Evolutionary conservation across 169 alveolate species (phyloP).

Genomic region (Toxoplasma gondii): DNA sequence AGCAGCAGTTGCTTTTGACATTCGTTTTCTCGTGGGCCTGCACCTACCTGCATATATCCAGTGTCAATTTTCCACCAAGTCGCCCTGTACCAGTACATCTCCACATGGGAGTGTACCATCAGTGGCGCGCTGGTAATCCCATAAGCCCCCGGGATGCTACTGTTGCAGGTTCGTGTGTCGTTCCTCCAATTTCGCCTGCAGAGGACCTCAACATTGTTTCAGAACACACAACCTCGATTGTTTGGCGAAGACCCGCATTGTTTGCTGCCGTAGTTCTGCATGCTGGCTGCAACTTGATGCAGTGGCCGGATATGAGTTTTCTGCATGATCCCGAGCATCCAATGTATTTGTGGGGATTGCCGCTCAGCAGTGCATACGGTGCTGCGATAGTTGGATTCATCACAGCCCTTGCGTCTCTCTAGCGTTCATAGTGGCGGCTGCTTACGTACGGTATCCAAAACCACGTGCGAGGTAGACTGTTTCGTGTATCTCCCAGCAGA

Average conservation of each 20-base stretch:
- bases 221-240: background rate
- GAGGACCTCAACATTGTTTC: no score
- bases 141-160: no score
- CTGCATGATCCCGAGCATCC: background rate
- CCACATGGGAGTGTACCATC: background rate
- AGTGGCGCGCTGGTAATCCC: no score
- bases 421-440: no score
- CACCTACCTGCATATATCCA: background rate
- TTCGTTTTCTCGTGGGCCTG: background rate
- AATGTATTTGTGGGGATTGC: background rate
- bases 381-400: no score
- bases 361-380: no score
- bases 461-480: no score
- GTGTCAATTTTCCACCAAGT: background rate
- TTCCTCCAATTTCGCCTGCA: no score
- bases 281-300: background rate
- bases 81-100: background rate
- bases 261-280: background rate
- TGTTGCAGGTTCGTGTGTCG: no score
- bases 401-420: no score
- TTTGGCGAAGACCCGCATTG: background rate
- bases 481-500: no score
- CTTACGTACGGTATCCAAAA: no score
- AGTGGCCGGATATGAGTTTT: background rate
- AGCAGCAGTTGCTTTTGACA: background rate